A percentile compares a stretch with the other conserved stretches of the same genome.
Evolutionary conservation across 1,139 yeast species (phyloP).

Genomic region (Saccharomyces hybrid): DNA sequence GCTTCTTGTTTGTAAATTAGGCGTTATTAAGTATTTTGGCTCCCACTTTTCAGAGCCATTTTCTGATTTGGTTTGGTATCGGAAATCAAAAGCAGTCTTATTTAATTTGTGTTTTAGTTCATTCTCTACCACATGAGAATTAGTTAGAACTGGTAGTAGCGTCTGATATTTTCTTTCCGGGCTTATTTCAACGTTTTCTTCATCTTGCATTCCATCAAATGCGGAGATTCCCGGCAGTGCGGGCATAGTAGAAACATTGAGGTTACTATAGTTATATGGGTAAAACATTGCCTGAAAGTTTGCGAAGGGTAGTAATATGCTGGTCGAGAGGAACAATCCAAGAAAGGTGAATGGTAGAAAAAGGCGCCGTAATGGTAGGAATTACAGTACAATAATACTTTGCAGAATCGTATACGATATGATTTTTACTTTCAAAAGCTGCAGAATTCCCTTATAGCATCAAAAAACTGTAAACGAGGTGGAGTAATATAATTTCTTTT

Average conservation of each 20-base stretch:
- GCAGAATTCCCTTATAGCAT: background rate
- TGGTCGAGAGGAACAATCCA: background rate
- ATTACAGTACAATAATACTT: background rate
- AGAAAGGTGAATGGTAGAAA: background rate
- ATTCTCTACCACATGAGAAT: background rate
- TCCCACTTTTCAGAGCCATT: background rate
- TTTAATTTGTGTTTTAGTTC: background rate
- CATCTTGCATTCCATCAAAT: background rate
- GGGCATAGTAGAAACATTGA: background rate
- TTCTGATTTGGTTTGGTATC: background rate
- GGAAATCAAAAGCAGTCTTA: background rate
- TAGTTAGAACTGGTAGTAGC: constrained; percentile 1
- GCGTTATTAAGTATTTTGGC: background rate
- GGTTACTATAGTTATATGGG: background rate
- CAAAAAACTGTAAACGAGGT: background rate
- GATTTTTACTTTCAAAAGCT: background rate
- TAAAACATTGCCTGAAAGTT: background rate
- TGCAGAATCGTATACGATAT: background rate
- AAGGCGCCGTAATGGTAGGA: background rate
- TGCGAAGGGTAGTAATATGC: background rate
- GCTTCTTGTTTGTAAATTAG: background rate
- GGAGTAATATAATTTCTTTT: background rate
- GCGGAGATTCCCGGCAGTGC: background rate
- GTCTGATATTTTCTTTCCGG: background rate
- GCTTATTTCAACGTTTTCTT: background rate